phyloP scores from a whole-genome alignment of 352 stramenopile species.

The Phytophthora chlamydospora region DNA sequence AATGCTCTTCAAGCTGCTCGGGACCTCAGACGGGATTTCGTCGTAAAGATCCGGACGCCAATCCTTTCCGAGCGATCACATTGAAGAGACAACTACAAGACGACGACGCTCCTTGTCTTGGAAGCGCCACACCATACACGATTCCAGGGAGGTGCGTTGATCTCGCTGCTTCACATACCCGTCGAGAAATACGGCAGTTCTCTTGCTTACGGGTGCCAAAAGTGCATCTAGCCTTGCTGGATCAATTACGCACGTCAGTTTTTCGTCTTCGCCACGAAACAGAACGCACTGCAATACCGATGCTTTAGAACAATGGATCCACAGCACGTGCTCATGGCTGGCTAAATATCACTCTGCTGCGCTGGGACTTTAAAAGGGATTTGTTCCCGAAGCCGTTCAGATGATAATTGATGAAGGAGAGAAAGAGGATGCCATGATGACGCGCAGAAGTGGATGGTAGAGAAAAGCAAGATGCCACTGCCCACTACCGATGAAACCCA shows the following conservation, averaged over 20 bases:
- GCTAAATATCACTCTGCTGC: too few relatives aligned
- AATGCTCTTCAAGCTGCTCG: not conserved
- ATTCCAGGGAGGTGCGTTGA: not conserved
- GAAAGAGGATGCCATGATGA: too few relatives aligned
- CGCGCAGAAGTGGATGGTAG: too few relatives aligned
- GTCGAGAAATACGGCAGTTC: constrained; percentile 14
- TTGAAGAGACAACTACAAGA: constrained; percentile 4
- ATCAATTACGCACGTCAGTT: too few relatives aligned
- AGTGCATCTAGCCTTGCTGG: not conserved
- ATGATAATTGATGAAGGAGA: too few relatives aligned
- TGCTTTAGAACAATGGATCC: too few relatives aligned
- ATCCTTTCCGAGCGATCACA: constrained; percentile 8
- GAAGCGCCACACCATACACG: not conserved
- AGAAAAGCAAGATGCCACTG: too few relatives aligned
- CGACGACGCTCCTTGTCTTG: not conserved
- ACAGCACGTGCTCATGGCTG: too few relatives aligned
- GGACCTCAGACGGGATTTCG: not conserved
- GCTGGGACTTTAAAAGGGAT: too few relatives aligned
- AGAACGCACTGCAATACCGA: constrained; percentile 6
- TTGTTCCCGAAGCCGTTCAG: too few relatives aligned
- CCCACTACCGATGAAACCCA: too few relatives aligned
- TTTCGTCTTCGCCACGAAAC: constrained; percentile 10
- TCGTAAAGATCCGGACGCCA: not conserved
- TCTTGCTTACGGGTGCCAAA: constrained; percentile 1
- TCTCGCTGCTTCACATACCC: not conserved